These are phyloP conservation scores for Chytridium lagenaria DNA, from an alignment of 371 early-diverging fungal species.

Conservation along the genomic window DNA sequence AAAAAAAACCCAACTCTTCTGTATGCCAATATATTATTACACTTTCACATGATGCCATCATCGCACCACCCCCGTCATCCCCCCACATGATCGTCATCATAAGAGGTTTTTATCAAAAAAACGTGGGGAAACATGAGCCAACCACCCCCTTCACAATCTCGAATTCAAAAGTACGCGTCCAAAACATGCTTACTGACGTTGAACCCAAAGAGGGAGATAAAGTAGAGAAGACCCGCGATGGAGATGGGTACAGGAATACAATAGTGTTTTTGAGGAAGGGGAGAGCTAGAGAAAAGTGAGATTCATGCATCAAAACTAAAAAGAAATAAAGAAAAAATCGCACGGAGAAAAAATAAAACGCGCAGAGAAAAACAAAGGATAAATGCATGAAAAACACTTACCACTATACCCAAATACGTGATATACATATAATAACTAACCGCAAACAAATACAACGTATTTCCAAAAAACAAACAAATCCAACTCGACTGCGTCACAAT, in stretches of 20 bases:
- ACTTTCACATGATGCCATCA: too few relatives aligned
- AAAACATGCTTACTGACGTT: slow-evolving; percentile 77
- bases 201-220: slow-evolving; percentile 80
- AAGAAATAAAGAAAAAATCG: background rate
- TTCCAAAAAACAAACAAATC: slow-evolving; percentile 81
- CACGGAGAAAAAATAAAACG: too few relatives aligned
- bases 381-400: slow-evolving; percentile 43
- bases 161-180: slow-evolving; percentile 17
- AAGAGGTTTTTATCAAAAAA: too few relatives aligned
- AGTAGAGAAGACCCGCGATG: slow-evolving; percentile 69
- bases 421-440: slow-evolving; percentile 79
- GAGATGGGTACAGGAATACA: slow-evolving; percentile 83
- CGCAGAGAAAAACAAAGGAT: background rate
- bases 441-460: slow-evolving; percentile 81
- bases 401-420: slow-evolving; percentile 84
- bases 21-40: too few relatives aligned
- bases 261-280: slow-evolving; percentile 89
- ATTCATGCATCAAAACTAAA: background rate
- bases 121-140: too few relatives aligned
- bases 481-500: slow-evolving; percentile 71
- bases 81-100: too few relatives aligned
- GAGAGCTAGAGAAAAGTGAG: slow-evolving; percentile 67
- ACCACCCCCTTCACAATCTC: too few relatives aligned
- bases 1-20: too few relatives aligned
- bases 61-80: too few relatives aligned